A percentile compares a stretch with the other conserved stretches of the same genome.
phyloP scores from a whole-genome alignment of 345 rosid genomes.

The Odontarrhena argentea region DNA sequence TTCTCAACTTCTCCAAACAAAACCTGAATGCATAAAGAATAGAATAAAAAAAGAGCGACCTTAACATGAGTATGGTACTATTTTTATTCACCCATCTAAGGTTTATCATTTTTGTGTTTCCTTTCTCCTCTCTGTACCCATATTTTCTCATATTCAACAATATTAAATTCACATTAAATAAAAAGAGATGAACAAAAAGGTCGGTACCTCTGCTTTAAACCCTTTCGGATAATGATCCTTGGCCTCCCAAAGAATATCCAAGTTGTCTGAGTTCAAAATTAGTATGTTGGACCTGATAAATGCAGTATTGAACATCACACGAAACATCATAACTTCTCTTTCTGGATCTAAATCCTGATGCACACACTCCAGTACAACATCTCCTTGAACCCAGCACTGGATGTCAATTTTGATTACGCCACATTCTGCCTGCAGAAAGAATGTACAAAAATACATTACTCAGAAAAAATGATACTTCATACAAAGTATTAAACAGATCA shows the following conservation, averaged over 20 bases:
- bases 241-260: conserved; percentile 97
- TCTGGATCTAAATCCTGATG: conserved; percentile 90
- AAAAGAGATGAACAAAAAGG: conserved; percentile 10
- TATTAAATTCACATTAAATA: not conserved
- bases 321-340: conserved; percentile 98
- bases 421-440: conserved; percentile 76
- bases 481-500: conserved; percentile 4
- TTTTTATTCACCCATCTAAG: conserved; percentile 15
- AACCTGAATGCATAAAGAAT: conserved; percentile 55
- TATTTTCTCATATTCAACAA: conserved; percentile 26
- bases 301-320: conserved; percentile 94
- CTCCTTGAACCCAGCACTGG: conserved; percentile 97
- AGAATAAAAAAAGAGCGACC: conserved; percentile 29
- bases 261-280: conserved; percentile 89
- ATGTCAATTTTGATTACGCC: conserved; percentile 95
- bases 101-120: not conserved
- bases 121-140: conserved; percentile 19
- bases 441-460: conserved; percentile 20
- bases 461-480: conserved; percentile 12
- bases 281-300: conserved; percentile 97
- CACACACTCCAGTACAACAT: conserved; percentile 93
- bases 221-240: conserved; percentile 94
- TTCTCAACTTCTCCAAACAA: conserved; percentile 92
- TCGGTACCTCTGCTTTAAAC: conserved; percentile 84
- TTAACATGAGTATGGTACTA: conserved; percentile 6